phyloP scores from a whole-genome alignment of 1,139 yeast genomes.

The Hemisphaericaspora xylofermentans region DNA sequence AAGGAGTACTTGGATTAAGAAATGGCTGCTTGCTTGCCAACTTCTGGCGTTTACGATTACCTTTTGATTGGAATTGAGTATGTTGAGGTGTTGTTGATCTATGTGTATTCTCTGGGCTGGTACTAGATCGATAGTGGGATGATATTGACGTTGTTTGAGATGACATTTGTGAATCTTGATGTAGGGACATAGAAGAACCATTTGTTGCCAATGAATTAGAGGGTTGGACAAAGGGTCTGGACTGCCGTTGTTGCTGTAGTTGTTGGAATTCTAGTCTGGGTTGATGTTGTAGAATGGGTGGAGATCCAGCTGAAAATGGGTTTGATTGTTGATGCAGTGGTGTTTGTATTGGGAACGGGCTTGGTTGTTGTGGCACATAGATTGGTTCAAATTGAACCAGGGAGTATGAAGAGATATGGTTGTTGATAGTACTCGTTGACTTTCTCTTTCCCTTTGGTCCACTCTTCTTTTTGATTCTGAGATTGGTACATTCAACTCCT shows the following conservation, averaged over 20 bases:
- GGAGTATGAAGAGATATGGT: not conserved
- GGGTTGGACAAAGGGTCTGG: not conserved
- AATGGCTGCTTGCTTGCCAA: not conserved
- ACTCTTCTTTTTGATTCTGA: conserved; percentile 8
- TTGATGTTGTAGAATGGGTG: not conserved
- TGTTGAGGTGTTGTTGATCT: not conserved
- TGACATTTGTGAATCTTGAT: not conserved
- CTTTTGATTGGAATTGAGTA: no score
- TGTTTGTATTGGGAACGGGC: not conserved
- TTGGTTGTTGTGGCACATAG: not conserved
- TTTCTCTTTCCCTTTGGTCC: conserved; percentile 8
- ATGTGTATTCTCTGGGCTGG: not conserved
- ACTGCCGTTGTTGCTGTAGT: not conserved
- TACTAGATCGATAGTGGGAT: not conserved
- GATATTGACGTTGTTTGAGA: not conserved
- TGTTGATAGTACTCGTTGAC: not conserved
- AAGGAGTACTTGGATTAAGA: not conserved
- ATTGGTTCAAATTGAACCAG: not conserved
- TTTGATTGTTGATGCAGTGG: not conserved
- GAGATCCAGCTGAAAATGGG: not conserved
- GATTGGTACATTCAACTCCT: conserved; percentile 35
- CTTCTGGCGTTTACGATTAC: not conserved
- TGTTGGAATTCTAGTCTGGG: not conserved
- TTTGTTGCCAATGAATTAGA: not conserved
- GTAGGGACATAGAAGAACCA: not conserved